These are phyloP conservation scores for Calonectria montana DNA, from an alignment of 2,329 filamentous ascomycete species.

Conservation along the genomic window DNA sequence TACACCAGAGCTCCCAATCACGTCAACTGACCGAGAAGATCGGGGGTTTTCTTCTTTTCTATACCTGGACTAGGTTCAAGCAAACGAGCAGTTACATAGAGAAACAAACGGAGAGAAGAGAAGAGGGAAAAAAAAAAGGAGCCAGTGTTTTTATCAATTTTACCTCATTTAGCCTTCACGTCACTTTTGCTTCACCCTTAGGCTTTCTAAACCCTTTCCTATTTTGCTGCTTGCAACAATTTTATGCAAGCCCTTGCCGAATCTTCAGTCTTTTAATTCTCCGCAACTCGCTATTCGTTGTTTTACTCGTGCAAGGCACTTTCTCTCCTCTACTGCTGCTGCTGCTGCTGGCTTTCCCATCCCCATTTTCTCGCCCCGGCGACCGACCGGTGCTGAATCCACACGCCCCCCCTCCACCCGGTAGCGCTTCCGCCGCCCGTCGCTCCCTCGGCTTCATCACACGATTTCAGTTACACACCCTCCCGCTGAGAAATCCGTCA, in stretches of 20 bases:
- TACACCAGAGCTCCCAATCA: conserved; percentile 7
- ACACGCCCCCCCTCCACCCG: conserved; percentile 41
- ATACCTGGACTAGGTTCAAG: not conserved
- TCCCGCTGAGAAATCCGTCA: conserved; percentile 41
- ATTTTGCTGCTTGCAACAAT: conserved; percentile 2
- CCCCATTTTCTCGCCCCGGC: conserved; percentile 10
- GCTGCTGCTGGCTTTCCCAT: not conserved
- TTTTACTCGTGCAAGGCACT: not conserved
- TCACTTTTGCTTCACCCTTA: not conserved
- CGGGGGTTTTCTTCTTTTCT: not conserved
- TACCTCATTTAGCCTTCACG: conserved; percentile 8
- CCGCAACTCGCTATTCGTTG: conserved; percentile 9
- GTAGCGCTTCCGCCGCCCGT: conserved; percentile 38
- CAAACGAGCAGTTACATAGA: not conserved
- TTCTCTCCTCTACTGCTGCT: not conserved
- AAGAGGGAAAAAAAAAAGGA: not conserved
- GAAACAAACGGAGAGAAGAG: not conserved
- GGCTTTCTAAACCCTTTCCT: conserved; percentile 2
- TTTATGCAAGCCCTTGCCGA: not conserved
- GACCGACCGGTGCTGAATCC: conserved; percentile 38
- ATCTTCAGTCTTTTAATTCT: not conserved
- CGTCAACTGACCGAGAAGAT: not conserved
- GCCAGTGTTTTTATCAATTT: conserved; percentile 10
- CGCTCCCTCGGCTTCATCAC: conserved; percentile 46
- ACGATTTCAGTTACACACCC: conserved; percentile 50